Evolutionary conservation across 441 rosid species (phyloP).

Genomic region (Pelargonium cotyledonis): DNA sequence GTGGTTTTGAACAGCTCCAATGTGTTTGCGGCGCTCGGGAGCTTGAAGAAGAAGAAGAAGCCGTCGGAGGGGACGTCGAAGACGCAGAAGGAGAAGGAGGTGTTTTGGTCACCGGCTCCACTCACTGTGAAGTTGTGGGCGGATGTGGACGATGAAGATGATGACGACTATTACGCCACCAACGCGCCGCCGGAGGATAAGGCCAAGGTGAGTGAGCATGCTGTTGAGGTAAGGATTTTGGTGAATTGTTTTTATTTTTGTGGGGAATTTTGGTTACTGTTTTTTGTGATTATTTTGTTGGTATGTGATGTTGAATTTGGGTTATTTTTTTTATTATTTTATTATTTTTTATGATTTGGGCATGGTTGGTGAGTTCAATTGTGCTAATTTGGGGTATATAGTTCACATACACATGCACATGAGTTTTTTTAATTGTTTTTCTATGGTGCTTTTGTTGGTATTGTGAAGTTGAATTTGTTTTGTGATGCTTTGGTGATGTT

Average conservation of each 20-base stretch:
- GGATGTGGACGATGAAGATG: slow-evolving; percentile 4
- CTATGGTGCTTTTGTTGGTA: not conserved
- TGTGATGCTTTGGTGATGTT: too few species aligned
- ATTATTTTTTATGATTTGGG: slow-evolving; percentile 15
- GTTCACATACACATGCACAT: not conserved
- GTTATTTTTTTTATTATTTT: too few species aligned
- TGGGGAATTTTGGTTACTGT: too few species aligned
- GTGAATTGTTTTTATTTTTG: too few species aligned
- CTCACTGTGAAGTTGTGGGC: slow-evolving; percentile 14
- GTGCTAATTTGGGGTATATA: not conserved
- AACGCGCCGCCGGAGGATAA: not conserved
- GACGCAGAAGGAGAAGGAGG: slow-evolving; percentile 4
- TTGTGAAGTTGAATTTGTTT: too few species aligned
- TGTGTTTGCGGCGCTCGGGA: slow-evolving; percentile 20
- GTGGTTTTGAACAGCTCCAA: slow-evolving; percentile 12
- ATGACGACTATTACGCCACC: slow-evolving; percentile 2
- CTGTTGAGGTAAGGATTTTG: not conserved
- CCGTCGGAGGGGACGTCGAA: not conserved
- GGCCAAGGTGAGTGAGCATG: not conserved
- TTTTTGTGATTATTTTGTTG: too few species aligned
- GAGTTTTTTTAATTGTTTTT: not conserved
- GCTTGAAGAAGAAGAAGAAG: not conserved
- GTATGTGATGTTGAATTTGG: not conserved
- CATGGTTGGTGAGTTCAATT: not conserved
- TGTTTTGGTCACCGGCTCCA: slow-evolving; percentile 20